phyloP scores from a whole-genome alignment of 495 filamentous ascomycete species.

The Bryoglossum gracile region DNA sequence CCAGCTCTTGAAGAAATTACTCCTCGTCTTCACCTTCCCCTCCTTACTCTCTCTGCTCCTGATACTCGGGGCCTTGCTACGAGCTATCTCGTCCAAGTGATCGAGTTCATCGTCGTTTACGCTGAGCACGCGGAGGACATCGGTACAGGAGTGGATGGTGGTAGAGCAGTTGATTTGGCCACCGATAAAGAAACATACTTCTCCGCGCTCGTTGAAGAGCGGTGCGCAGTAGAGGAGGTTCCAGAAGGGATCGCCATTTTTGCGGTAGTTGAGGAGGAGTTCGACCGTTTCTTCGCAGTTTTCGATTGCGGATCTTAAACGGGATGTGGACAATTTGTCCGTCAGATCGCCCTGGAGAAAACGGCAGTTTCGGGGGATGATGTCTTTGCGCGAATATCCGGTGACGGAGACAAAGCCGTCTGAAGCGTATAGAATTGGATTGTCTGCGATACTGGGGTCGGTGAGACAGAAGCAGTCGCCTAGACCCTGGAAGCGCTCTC shows the following conservation, averaged over 20 bases:
- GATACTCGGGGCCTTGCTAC: slow-evolving; percentile 7
- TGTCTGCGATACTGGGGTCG: slow-evolving; percentile 38
- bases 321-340: slow-evolving; percentile 31
- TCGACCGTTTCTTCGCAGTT: slow-evolving; percentile 40
- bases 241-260: slow-evolving; percentile 48
- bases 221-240: slow-evolving; percentile 48
- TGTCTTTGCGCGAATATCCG: slow-evolving; percentile 39
- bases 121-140: slow-evolving; percentile 41
- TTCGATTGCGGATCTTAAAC: slow-evolving; percentile 36
- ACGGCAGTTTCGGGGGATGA: slow-evolving; percentile 43
- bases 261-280: slow-evolving; percentile 44
- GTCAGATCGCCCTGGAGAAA: slow-evolving; percentile 45
- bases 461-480: slow-evolving; percentile 41
- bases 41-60: slow-evolving; percentile 11
- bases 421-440: slow-evolving; percentile 44
- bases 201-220: slow-evolving; percentile 36
- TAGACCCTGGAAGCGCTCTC: slow-evolving; percentile 31
- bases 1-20: slow-evolving; percentile 29
- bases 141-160: slow-evolving; percentile 39
- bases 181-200: slow-evolving; percentile 42
- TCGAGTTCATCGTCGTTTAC: slow-evolving; percentile 23
- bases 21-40: slow-evolving; percentile 6
- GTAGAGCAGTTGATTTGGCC: slow-evolving; percentile 51
- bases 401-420: slow-evolving; percentile 44
- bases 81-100: slow-evolving; percentile 21